Evolutionary conservation across 345 rosid genomes (phyloP), one percentile per base, ranked within the genome.

Genomic region (Rubroshorea leprosula): DNA sequence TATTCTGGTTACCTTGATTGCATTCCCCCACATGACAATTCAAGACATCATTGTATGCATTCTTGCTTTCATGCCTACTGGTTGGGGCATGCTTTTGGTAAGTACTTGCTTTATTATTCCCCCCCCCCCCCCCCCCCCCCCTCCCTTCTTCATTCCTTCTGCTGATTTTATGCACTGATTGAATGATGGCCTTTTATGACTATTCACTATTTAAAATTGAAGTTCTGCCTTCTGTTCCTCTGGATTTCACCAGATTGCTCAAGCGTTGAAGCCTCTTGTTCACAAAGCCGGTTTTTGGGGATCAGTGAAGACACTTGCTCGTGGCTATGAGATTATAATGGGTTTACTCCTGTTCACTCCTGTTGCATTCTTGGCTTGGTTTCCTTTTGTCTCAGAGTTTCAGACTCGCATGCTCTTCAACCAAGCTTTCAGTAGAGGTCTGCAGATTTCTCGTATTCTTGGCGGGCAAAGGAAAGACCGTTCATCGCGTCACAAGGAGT

Each of bases 341-440:
- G 99, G 99, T 49, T 86, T 89, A 91, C 39, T 93, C 1, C 82
- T 93, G 68, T 93, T 93, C 68, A 65, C 89, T 13, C 96, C 97
- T 0, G 65, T 93, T 0, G 94, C 99, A 0, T 71, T 93, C 13
- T 80, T 80, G 31, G 85, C 99, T 0, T 93, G 97, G 97, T 93
- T 93, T 75, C 99, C 99, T 0, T 93, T 93, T 8, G 80, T 93
- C 21, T 89, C 99, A 5, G 89, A 97, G 23, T 93, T 93, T 79
- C 99, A 93, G 62, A 93, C 99, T 2, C 81, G 99, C 41, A 83
- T 93, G 57, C 89, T 92, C 95, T 92, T 81, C 78, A 92, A 92
- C 70, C 96, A 92, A 61, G 98, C 98, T 1, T 92, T 89, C 76
- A 89, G 99, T 71, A 74, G 96, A 15, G 99, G 99, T 22, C 65